Evolutionary conservation across 257 asterid genomes (phyloP).

Genomic region (Fraxinus pennsylvanica): DNA sequence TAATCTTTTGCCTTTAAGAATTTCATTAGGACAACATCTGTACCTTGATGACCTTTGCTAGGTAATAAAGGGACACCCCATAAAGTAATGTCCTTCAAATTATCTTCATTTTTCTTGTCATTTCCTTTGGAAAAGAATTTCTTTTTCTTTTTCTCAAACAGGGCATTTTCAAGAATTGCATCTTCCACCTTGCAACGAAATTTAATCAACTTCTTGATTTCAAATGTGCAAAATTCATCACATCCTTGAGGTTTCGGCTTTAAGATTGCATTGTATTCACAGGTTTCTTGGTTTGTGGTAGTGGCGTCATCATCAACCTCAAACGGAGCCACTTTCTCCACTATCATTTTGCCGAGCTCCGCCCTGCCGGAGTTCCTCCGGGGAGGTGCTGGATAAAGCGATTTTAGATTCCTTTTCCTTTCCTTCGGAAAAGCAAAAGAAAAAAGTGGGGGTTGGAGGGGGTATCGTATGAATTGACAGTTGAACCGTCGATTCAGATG

Average conservation of each 20-base stretch:
- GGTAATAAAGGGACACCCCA: constrained; percentile 86
- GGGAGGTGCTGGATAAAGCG: constrained; percentile 12
- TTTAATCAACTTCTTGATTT: constrained; percentile 38
- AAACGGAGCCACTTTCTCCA: constrained; percentile 22
- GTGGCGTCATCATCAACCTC: not conserved
- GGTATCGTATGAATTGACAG: constrained; percentile 11
- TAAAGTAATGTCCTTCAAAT: constrained; percentile 34
- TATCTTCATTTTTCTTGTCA: constrained; percentile 4
- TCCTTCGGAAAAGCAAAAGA: not conserved
- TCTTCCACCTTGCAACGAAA: constrained; percentile 62
- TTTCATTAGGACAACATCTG: constrained; percentile 56
- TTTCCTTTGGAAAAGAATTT: constrained; percentile 5
- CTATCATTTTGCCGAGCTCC: constrained; percentile 42
- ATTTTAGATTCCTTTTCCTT: not conserved
- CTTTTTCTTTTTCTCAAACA: constrained; percentile 32
- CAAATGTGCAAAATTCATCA: constrained; percentile 19
- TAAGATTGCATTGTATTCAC: not conserved
- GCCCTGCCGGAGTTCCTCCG: constrained; percentile 28
- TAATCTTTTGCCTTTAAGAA: constrained; percentile 62
- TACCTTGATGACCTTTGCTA: constrained; percentile 44
- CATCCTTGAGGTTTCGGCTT: not conserved
- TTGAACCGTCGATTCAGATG: constrained; percentile 18
- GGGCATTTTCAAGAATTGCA: constrained; percentile 52
- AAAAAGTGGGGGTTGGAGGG: constrained; percentile 23
- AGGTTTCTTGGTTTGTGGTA: not conserved